phyloP scores from a whole-genome alignment of 345 rosid species.

The Camelina sativa region DNA sequence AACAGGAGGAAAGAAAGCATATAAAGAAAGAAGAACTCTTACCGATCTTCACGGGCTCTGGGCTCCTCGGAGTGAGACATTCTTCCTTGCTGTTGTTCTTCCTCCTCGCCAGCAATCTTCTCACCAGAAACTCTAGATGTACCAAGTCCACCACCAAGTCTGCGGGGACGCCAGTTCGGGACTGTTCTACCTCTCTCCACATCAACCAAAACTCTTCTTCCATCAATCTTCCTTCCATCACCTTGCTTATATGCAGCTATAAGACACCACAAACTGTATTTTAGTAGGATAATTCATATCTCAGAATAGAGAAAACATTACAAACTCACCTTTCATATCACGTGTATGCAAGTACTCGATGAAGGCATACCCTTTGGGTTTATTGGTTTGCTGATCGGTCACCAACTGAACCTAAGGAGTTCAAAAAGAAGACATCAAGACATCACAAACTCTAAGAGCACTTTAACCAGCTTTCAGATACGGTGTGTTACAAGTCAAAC shows the following conservation, averaged over 20 bases:
- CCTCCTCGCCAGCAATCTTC: conserved; percentile 79
- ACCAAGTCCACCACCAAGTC: conserved; percentile 99
- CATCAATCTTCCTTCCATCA: conserved; percentile 98
- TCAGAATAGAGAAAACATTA: background rate
- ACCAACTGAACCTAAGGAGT: conserved; percentile 76
- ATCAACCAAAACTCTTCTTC: conserved; percentile 97
- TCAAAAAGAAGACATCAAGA: conserved; percentile 45
- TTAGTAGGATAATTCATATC: conserved; percentile 9
- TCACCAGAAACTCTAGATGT: conserved; percentile 87
- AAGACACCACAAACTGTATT: conserved; percentile 20
- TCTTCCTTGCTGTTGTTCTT: conserved; percentile 48
- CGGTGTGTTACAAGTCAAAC: conserved; percentile 33
- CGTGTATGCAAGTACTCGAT: conserved; percentile 92
- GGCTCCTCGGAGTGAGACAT: conserved; percentile 84
- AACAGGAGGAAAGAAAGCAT: background rate
- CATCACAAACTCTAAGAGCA: conserved; percentile 31
- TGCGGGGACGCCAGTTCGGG: conserved; percentile 99
- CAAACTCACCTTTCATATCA: conserved; percentile 86
- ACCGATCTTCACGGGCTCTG: conserved; percentile 83
- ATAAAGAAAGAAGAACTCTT: conserved; percentile 17
- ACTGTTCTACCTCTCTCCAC: conserved; percentile 99
- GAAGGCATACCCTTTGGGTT: conserved; percentile 97
- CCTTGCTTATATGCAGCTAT: conserved; percentile 99
- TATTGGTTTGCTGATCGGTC: conserved; percentile 71
- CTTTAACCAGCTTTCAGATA: conserved; percentile 33